phyloP scores from a whole-genome alignment of 805 yeast genomes.

The Candida broadrunensis region DNA sequence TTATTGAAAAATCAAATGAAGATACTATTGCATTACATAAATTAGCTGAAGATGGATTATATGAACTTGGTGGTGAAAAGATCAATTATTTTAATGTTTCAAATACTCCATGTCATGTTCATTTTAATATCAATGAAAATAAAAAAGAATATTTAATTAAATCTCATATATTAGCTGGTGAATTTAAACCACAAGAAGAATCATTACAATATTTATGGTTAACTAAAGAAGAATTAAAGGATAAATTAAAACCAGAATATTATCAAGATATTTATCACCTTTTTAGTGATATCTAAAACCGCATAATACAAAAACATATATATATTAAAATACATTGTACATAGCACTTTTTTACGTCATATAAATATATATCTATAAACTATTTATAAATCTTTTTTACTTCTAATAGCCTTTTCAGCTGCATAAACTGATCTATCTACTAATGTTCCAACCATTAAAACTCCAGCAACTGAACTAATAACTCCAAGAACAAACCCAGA shows the following conservation, averaged over 20 bases:
- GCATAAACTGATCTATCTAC: slow-evolving; percentile 86
- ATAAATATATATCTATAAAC: not conserved
- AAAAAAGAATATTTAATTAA: slow-evolving; percentile 69
- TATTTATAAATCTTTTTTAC: slow-evolving; percentile 53
- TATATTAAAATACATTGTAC: not conserved
- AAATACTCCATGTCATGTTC: slow-evolving; percentile 74
- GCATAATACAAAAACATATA: not conserved
- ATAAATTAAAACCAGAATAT: slow-evolving; percentile 51
- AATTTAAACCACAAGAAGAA: slow-evolving; percentile 46
- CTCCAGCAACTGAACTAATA: slow-evolving; percentile 89
- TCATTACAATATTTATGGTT: slow-evolving; percentile 72
- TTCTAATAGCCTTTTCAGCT: slow-evolving; percentile 72
- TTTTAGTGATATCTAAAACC: slow-evolving; percentile 37
- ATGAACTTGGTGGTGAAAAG: slow-evolving; percentile 65
- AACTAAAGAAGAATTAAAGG: slow-evolving; percentile 70
- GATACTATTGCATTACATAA: slow-evolving; percentile 55
- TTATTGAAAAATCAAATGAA: slow-evolving; percentile 33
- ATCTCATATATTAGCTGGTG: slow-evolving; percentile 86
- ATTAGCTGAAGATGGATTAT: slow-evolving; percentile 73
- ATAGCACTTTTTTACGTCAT: not conserved
- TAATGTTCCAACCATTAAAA: slow-evolving; percentile 86
- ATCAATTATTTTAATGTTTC: slow-evolving; percentile 93
- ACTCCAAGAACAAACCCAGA: slow-evolving; percentile 79
- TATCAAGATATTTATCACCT: slow-evolving; percentile 53
- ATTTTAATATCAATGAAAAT: slow-evolving; percentile 36